A percentile compares a stretch with the other conserved stretches of the same genome.
Evolutionary conservation across 2,329 filamentous ascomycete genomes (phyloP).

Genomic region (Aspergillus pseudoviridinutans): DNA sequence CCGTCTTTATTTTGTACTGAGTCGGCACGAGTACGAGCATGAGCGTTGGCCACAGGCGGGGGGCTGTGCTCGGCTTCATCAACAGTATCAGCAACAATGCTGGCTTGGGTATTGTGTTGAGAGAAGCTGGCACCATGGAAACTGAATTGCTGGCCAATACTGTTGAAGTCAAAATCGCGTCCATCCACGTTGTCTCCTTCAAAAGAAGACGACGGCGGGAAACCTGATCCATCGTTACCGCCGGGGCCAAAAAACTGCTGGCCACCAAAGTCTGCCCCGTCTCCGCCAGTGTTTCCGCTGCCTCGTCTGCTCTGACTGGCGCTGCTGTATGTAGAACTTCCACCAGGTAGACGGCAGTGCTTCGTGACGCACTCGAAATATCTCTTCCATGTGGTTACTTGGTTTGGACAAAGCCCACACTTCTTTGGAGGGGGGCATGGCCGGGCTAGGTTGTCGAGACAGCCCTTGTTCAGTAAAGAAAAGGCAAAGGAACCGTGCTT

Average conservation of each 20-base stretch:
- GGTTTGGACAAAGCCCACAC: conserved; percentile 5
- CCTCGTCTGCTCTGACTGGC: conserved; percentile 7
- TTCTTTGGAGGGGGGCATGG: background rate
- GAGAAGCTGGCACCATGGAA: background rate
- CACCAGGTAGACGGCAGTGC: conserved; percentile 9
- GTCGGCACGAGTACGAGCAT: background rate
- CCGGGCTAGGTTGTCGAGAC: background rate
- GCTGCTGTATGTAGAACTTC: conserved; percentile 1
- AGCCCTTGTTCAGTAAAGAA: background rate
- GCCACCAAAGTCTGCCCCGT: background rate
- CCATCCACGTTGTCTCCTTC: background rate
- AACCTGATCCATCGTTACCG: background rate
- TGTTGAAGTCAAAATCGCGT: background rate
- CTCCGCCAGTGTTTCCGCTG: conserved; percentile 6
- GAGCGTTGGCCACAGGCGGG: background rate
- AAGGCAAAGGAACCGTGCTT: background rate
- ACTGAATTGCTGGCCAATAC: background rate
- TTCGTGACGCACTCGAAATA: conserved; percentile 11
- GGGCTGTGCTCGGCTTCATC: background rate
- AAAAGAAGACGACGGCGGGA: background rate
- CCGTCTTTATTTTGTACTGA: background rate
- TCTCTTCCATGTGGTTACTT: conserved; percentile 7
- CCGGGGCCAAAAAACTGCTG: background rate
- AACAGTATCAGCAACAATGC: background rate
- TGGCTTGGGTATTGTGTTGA: background rate